Evolutionary conservation across 2,329 filamentous ascomycete species (phyloP).

Genomic region (Mycogone perniciosa): DNA sequence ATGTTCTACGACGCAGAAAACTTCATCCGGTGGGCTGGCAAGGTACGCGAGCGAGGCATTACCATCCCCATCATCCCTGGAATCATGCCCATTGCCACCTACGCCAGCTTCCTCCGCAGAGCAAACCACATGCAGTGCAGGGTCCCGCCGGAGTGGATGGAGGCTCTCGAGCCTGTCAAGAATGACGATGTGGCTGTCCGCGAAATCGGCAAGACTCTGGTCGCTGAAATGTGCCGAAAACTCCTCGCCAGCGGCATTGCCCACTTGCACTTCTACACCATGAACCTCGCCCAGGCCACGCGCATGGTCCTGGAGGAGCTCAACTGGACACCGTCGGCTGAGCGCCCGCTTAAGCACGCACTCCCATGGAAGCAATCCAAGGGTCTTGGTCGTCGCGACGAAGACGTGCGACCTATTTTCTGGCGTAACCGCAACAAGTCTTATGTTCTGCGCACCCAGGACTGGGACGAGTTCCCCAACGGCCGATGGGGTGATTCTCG

Average conservation of each 20-base stretch:
- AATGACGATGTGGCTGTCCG: conserved; percentile 92
- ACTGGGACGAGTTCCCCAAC: conserved; percentile 99
- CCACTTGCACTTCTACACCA: conserved; percentile 97
- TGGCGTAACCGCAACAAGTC: conserved; percentile 97
- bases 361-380: conserved; percentile 95
- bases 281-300: conserved; percentile 94
- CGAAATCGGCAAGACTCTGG: conserved; percentile 78
- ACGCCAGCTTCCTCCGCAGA: conserved; percentile 83
- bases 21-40: conserved; percentile 84
- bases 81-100: conserved; percentile 87
- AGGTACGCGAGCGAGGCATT: conserved; percentile 80
- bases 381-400: conserved; percentile 76
- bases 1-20: conserved; percentile 99
- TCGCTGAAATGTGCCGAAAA: conserved; percentile 84
- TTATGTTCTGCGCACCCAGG: conserved; percentile 89
- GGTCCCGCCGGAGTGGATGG: conserved; percentile 74
- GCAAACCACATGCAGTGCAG: conserved; percentile 87
- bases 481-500: conserved; percentile 96
- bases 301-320: conserved; percentile 91
- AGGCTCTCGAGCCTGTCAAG: conserved; percentile 83
- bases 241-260: conserved; percentile 75
- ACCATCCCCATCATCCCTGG: conserved; percentile 76
- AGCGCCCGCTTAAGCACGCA: conserved; percentile 77
- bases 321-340: conserved; percentile 68
- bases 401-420: conserved; percentile 97